These are phyloP conservation scores for Tylopilus sp. DNA, from an alignment of 768 basidiomycete species.

Conservation along the genomic window DNA sequence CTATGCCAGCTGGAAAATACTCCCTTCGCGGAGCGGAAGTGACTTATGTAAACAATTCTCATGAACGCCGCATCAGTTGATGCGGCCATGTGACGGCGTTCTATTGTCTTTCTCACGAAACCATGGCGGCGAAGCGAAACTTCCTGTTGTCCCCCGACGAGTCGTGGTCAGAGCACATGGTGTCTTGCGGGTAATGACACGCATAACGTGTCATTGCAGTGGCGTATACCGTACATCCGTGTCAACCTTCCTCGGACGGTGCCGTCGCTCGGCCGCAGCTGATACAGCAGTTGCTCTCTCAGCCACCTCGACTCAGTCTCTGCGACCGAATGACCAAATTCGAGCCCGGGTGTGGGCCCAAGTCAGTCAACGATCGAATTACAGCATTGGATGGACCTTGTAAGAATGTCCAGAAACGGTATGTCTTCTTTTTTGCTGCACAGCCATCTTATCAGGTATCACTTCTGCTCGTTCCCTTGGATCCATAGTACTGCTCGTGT, in stretches of 20 bases:
- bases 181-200: background rate
- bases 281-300: constrained; percentile 1
- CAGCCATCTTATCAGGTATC: constrained; percentile 3
- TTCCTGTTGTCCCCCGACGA: constrained; percentile 1
- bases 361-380: no score
- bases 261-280: background rate
- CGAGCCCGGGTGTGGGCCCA: background rate
- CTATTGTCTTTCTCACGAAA: constrained; percentile 4
- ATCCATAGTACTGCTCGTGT: background rate
- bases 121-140: background rate
- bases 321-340: constrained; percentile 10
- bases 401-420: constrained; percentile 24
- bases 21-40: no score
- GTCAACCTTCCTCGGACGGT: background rate
- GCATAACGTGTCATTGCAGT: background rate
- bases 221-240: background rate
- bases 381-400: no score
- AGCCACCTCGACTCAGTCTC: background rate
- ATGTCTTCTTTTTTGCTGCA: constrained; percentile 19
- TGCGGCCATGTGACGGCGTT: background rate
- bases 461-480: background rate
- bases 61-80: background rate
- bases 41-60: constrained; percentile 15
- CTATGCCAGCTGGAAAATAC: no score
- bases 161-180: background rate